Evolutionary conservation across 176 grass and related monocot genomes (phyloP).

Genomic region (Elymus sibiricus): DNA sequence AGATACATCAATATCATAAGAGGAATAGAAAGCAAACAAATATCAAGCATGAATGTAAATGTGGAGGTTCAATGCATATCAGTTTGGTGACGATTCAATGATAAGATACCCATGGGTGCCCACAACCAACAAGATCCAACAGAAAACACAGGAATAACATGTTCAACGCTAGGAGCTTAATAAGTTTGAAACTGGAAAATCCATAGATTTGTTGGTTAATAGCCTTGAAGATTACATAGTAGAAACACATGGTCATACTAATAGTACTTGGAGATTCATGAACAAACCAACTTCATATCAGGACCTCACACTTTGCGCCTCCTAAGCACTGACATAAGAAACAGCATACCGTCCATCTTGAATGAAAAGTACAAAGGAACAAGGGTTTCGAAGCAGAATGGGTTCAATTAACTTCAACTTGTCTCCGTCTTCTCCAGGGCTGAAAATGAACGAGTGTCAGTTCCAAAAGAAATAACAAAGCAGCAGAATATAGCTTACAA

Average conservation of each 20-base stretch:
- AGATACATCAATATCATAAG: not conserved
- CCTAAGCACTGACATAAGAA: not conserved
- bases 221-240: not conserved
- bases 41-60: not conserved
- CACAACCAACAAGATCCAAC: not conserved
- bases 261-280: not conserved
- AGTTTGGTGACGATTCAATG: not conserved
- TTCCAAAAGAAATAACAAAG: slow-evolving; percentile 2
- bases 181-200: not conserved
- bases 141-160: not conserved
- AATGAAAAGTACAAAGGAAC: not conserved
- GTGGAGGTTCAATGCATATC: not conserved
- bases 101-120: not conserved
- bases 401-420: slow-evolving; percentile 17
- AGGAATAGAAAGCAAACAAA: not conserved
- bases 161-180: not conserved
- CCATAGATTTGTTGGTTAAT: not conserved
- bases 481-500: not conserved
- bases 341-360: not conserved
- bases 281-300: slow-evolving; percentile 3
- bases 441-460: slow-evolving; percentile 37
- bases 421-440: slow-evolving; percentile 70
- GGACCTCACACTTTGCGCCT: not conserved
- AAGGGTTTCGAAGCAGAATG: not conserved
- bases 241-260: not conserved